Percentiles rank a stretch among this genome's conserved stretches.
phyloP scores from a whole-genome alignment of 768 basidiomycete genomes.

The Boletus sp. region DNA sequence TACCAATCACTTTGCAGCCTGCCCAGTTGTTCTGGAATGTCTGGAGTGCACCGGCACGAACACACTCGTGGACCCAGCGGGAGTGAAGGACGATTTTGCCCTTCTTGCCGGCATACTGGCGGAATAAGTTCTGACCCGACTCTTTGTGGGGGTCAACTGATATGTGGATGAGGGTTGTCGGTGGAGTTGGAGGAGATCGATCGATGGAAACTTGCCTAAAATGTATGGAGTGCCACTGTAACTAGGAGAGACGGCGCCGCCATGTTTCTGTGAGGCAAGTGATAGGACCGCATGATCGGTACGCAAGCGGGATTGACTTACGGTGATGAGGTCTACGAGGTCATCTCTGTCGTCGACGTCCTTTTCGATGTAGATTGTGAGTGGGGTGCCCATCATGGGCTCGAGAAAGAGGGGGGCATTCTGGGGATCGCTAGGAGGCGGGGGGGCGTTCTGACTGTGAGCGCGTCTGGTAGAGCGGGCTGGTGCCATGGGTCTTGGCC shows the following conservation, averaged over 20 bases:
- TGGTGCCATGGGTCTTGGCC: slow-evolving; percentile 78
- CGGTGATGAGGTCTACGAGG: slow-evolving; percentile 62
- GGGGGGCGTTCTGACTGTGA: slow-evolving; percentile 33
- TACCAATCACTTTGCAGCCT: slow-evolving; percentile 75
- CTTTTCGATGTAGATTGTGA: slow-evolving; percentile 75
- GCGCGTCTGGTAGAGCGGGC: slow-evolving; percentile 57
- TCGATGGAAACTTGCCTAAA: slow-evolving; percentile 50
- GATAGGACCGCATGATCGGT: slow-evolving; percentile 6
- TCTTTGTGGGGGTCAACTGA: slow-evolving; percentile 75
- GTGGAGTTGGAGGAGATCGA: slow-evolving; percentile 1
- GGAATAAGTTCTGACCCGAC: slow-evolving; percentile 77
- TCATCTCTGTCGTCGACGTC: slow-evolving; percentile 69
- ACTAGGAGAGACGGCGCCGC: slow-evolving; percentile 66
- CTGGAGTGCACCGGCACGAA: slow-evolving; percentile 64
- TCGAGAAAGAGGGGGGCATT: slow-evolving; percentile 66
- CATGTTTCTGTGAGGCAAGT: slow-evolving; percentile 56
- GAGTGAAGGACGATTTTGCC: slow-evolving; percentile 72
- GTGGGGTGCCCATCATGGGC: slow-evolving; percentile 74
- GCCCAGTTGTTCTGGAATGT: slow-evolving; percentile 77
- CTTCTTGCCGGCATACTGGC: slow-evolving; percentile 77
- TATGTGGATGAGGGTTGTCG: background rate
- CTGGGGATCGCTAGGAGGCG: slow-evolving; percentile 32
- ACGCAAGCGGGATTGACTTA: slow-evolving; percentile 36
- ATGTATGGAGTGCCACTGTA: slow-evolving; percentile 81
- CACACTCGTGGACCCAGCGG: slow-evolving; percentile 76